Base-by-base conservation (phyloP, 2,329 filamentous ascomycete species). In the Neofusicoccum kwambonambiense region DNA sequence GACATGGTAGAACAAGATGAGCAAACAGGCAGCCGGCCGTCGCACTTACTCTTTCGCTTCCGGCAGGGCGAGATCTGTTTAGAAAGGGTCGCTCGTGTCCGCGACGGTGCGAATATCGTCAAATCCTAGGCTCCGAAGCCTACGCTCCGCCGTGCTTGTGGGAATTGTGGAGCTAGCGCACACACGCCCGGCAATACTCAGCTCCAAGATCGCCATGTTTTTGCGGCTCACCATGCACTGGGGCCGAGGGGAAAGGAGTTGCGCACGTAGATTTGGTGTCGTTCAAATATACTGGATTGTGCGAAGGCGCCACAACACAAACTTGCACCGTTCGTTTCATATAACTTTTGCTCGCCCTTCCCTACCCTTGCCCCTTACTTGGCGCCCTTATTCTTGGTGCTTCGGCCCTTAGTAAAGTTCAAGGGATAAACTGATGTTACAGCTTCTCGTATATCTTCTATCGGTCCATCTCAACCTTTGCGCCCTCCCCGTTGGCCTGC, bases 41-140 rank as follows among this genome's bases (percentile, higher is more conserved):
- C 82, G 70, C 83, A 84, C 81, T 83, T 83, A 65, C 78, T 81
- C 69, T 83, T 83, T 65, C 81, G 78, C 69, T 81, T 82, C 45
- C 81, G 75, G 70, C 81, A 83, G n/a, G 80, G 80, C 45, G 81
- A 79, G 68, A 81, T 83, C 34, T 60, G 56, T 31, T 7, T 31
- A 31, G 52, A 6, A 2, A 31, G 4, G 15, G 39, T 45, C 41
- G 27, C 6, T 31, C 27, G 27, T 5, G 27, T 31, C 27, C 27
- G 27, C 6, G 27, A 31, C 27, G 27, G 27, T 31, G 27, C 27
- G 4, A 31, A 7, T 31, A 31, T 31, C 27, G 5, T 31, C 27
- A 31, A 31, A 31, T 31, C 27, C 4, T 31, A 7, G 27, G 6
- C 27, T 31, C 27, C 4, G 27, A 31, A 2, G 27, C 27, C 27